phyloP scores from a whole-genome alignment of 2,329 filamentous ascomycete genomes.

The Diplodia seriata region DNA sequence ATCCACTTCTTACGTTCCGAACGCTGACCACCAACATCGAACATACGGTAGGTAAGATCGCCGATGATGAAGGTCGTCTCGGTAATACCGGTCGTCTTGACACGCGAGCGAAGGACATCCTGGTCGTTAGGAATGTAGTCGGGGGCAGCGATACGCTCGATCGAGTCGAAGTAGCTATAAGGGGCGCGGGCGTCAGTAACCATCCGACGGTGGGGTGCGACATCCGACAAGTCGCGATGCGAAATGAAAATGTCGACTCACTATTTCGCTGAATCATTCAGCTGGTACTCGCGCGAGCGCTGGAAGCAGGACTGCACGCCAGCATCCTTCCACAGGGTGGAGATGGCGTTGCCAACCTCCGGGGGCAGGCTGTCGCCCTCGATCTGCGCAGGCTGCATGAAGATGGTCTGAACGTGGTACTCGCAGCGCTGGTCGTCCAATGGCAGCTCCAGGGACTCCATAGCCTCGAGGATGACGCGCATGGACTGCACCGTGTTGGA shows the following conservation, averaged over 20 bases:
- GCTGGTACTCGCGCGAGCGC: slow-evolving; percentile 91
- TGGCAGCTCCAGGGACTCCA: slow-evolving; percentile 76
- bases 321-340: slow-evolving; percentile 88
- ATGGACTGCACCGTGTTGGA: slow-evolving; percentile 75
- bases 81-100: slow-evolving; percentile 97
- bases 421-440: slow-evolving; percentile 91
- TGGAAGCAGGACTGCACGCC: slow-evolving; percentile 96
- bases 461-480: slow-evolving; percentile 73
- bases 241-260: slow-evolving; percentile 57
- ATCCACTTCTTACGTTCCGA: slow-evolving; percentile 99
- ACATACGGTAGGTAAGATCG: slow-evolving; percentile 95
- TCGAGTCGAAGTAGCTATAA: slow-evolving; percentile 90
- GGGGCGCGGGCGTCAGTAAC: slow-evolving; percentile 5
- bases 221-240: neutral
- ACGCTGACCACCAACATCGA: slow-evolving; percentile 93
- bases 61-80: slow-evolving; percentile 96
- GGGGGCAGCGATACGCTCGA: slow-evolving; percentile 85
- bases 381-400: slow-evolving; percentile 97
- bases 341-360: slow-evolving; percentile 91
- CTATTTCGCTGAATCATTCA: slow-evolving; percentile 97
- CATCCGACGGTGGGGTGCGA: neutral
- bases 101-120: slow-evolving; percentile 92
- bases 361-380: slow-evolving; percentile 94
- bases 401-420: slow-evolving; percentile 97
- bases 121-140: slow-evolving; percentile 96